Evolutionary conservation across 257 asterid genomes (phyloP), one percentile per base, ranked within the genome.

Genomic region (Solanum sitiens): DNA sequence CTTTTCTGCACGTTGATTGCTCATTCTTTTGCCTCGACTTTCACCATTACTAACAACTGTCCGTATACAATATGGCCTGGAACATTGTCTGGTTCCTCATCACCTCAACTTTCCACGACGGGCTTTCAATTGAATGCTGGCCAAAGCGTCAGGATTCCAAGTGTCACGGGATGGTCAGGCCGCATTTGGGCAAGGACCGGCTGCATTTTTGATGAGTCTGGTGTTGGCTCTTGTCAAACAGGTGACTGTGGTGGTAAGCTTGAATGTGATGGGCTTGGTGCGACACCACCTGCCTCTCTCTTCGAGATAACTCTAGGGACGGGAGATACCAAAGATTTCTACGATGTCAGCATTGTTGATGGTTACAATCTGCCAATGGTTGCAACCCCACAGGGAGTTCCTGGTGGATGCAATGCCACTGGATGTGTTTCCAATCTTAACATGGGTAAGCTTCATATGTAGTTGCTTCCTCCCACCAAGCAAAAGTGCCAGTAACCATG

Each of bases 121-220:
- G 98, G 99, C 40, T 96, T 95, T 87, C 95, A 90, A 21, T 39
- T 96, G 87, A 92, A 94, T 37, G 84, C 95, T 1, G 98, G 97
- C 32, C 93, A 92, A 56, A 94, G 93, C 35, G 86, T 92, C 50
- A 53, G 89, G 1, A 92, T 95, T 39, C 95, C 97, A 18, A 88
- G 87, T 11, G 82, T 70, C 59, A 94, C 98, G 0, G 96, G 98
- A 14, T 96, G 98, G 98, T 93, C 99, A 0, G 99, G 99, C 72
- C 93, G 96, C 37, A 92, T 96, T 3, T 94, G 98, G 99, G 99
- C 94, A 16, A 93, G 98, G 87, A 96, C 99, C 12, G 95, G 97
- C 5, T 96, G 99, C 93, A 89, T 89, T 6, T 96, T 96, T 67
- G 95, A 94, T 32, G 91, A 90, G 12, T 87, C 92, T 5, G 97